Base-by-base conservation (phyloP, 371 early-diverging fungal genomes). In the Lichtheimia corymbifera region DNA sequence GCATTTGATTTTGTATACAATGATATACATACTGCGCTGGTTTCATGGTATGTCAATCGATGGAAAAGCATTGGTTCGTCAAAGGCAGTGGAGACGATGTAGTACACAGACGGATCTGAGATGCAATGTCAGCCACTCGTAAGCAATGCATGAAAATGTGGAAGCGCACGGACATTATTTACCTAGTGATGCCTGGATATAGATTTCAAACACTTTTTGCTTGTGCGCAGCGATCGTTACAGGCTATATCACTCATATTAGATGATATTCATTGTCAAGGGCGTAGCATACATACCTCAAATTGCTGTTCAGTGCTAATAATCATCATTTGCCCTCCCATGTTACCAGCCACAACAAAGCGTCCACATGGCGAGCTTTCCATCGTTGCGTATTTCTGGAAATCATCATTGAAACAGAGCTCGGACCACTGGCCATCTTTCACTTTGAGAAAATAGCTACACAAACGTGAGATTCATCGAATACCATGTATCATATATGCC, bases 381-480 rank as follows among this genome's bases (percentile, higher is more conserved):
- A 91, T 72, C 43, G 83, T 83, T 35, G 82, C 72, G 64, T 91
- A 90, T 59, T 80, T 77, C 17, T 58, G 62, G 35, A 84, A 80
- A 14, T 68, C 69, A 1, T 58, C 49, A 24, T 82, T 77, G 17
- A 61, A 60, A 49, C 68, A 71, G 4, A 83, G 41, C 3, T 63
- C 49, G 0, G 47, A 58, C 85, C 88, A 88, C 11, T 60, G 42
- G 7, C 58, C 64, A 5, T 59, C 40, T 3, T 61, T 60, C 24
- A 73, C 73, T 54, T 71, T 67, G 44, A 87, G 60, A 50, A 87
- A 52, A 63, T 78, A 76, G 13, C 84, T 67, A 47, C 13, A 35
- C 9, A 35, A 5, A 1, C 4, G 35, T 35, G 11, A 35, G 35
- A 9, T 35, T 11, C 35, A 35, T 35, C 9, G 35, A 11, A 9